phyloP scores from a whole-genome alignment of 2,329 filamentous ascomycete genomes.

The Neofusicoccum sp. region DNA sequence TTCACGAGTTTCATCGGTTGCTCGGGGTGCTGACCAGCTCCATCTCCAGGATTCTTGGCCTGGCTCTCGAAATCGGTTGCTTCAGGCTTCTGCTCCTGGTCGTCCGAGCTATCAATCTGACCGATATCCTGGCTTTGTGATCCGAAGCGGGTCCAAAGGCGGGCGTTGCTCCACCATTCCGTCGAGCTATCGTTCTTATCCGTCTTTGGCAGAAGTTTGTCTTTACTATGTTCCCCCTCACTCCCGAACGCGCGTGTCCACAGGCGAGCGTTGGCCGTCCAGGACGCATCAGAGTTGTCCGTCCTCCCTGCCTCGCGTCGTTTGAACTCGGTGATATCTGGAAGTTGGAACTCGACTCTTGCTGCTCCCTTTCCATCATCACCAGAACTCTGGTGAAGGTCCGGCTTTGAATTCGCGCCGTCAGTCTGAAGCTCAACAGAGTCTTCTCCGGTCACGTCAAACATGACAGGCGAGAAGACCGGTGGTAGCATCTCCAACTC shows the following conservation, averaged over 20 bases:
- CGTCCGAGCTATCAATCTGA: neutral
- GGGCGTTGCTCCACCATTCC: slow-evolving; percentile 7
- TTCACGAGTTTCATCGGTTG: neutral
- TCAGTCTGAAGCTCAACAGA: neutral
- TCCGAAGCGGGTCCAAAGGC: neutral
- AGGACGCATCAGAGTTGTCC: slow-evolving; percentile 5
- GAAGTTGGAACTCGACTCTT: neutral
- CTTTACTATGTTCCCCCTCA: neutral
- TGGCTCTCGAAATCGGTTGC: neutral
- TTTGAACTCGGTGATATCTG: neutral
- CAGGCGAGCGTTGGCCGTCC: slow-evolving; percentile 1
- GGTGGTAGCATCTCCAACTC: slow-evolving; percentile 48
- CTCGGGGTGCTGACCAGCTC: neutral
- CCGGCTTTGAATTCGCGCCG: neutral
- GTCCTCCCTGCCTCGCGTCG: neutral
- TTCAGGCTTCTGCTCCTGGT: neutral
- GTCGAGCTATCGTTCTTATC: slow-evolving; percentile 2
- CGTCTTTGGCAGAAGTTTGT: neutral
- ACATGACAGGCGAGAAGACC: slow-evolving; percentile 22
- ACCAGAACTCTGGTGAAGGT: neutral
- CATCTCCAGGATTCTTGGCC: neutral
- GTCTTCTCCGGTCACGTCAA: neutral
- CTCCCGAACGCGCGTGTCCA: neutral
- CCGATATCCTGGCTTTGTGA: neutral
- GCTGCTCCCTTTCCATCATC: neutral